Base-by-base conservation (phyloP, 2,329 filamentous ascomycete species). In the Aureobasidium sp. region DNA sequence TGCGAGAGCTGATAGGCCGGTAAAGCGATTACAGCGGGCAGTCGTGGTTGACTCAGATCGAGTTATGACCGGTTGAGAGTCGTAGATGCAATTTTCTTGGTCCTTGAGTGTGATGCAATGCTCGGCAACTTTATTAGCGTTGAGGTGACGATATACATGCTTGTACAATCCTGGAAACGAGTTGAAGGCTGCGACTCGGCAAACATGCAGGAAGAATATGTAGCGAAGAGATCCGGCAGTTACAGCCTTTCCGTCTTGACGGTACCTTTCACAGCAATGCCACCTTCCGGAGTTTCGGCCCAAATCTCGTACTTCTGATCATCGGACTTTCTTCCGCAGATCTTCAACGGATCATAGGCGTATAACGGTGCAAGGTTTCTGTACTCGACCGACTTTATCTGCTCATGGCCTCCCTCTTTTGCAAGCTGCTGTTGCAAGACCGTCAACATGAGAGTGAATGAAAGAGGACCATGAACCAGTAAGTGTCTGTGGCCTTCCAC, bases 391-490 rank as follows among this genome's bases (percentile, higher is more conserved):
- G 73, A 78, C 50, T 75, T 71, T 24, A 93, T 75, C 19, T 69
- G 67, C 52, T 75, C 72, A 24, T 68, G 67, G 15, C 70, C 65
- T 4, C 71, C 70, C 11, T 70, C 63, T 37, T 69, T 67, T 3
- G 67, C 64, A 17, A 85, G 68, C 66, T 88, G 81, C n/a, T 78
- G 74, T 53, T 79, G 76, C 27, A 96, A 73, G 5, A 87, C 79
- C 17, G 85, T 82, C 39, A 96, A 79, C 79, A 97, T 85, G 6
- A 97, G 78, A 0, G 87, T 86, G 44, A 95, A 80, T 1, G 85
- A 85, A 60, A 99, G 77, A 0, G 94, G 93, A 0, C 94, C 94
- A 69, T 97, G 94, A 61, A 97, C 89, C 17, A 97, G 81, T 29
- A 91, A 78, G 64, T 86, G 83, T 5, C 81, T 81, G 71, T 95